Percentiles rank a stretch among this genome's conserved stretches.
Conservation (phyloP, 2,329 filamentous ascomycete genomes). For the Sphaerulina populicola region DNA sequence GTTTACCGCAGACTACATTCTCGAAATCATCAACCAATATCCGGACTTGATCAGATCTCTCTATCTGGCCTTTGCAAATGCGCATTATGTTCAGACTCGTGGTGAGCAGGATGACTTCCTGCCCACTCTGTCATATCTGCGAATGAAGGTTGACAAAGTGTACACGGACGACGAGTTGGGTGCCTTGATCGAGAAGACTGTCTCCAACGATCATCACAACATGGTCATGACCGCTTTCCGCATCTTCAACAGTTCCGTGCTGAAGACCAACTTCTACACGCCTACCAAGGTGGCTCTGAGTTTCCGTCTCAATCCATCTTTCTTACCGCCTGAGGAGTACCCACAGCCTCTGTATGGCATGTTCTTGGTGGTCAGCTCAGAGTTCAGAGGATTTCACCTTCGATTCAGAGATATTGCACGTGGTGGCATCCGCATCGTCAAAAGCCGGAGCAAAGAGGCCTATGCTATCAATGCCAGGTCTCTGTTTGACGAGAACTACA, state of each 20-base stretch:
- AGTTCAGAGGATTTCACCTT: slow-evolving; percentile 94
- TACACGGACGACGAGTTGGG: slow-evolving; percentile 65
- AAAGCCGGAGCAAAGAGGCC: slow-evolving; percentile 90
- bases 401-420: slow-evolving; percentile 95
- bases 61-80: slow-evolving; percentile 84
- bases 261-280: slow-evolving; percentile 98
- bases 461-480: slow-evolving; percentile 95
- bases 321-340: slow-evolving; percentile 87
- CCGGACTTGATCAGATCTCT: slow-evolving; percentile 77
- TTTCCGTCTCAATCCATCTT: slow-evolving; percentile 83
- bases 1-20: slow-evolving; percentile 95
- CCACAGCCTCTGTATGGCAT: slow-evolving; percentile 90
- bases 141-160: slow-evolving; percentile 62
- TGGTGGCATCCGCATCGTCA: slow-evolving; percentile 96
- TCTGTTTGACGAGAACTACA: slow-evolving; percentile 98
- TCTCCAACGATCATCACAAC: slow-evolving; percentile 86
- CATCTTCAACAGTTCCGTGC: slow-evolving; percentile 82
- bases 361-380: slow-evolving; percentile 96
- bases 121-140: slow-evolving; percentile 60
- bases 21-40: slow-evolving; percentile 90
- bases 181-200: slow-evolving; percentile 68
- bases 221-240: slow-evolving; percentile 98
- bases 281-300: slow-evolving; percentile 96
- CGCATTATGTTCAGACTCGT: slow-evolving; percentile 65
- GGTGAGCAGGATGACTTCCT: slow-evolving; percentile 60